Evolutionary conservation across 2,329 filamentous ascomycete genomes (phyloP), one percentile per base, ranked within the genome.

Genomic region (Sporothrix schenckii): DNA sequence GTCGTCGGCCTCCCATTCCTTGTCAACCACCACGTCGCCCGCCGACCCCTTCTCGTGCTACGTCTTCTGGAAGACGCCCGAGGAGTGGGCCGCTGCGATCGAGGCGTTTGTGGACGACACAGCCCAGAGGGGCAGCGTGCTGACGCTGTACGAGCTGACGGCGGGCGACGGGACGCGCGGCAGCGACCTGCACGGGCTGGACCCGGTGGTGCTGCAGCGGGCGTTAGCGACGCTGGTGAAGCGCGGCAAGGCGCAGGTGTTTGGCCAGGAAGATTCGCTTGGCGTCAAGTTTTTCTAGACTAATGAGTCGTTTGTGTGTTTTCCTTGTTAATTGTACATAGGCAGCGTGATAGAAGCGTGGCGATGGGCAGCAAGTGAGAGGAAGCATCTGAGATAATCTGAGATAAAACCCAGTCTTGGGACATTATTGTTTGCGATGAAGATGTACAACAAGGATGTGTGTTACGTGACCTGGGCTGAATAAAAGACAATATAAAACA

Each of bases 261-360:
- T 99, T 81, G 94, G 94, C 47, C 87, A 88, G 69, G 93, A 94
- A 76, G 93, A 94, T 78, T 91, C 92, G 72, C 88, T 92, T 77
- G 95, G 95, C 76, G 93, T 98, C 74, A 99, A 99, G 83, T 98
- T 99, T 83, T 98, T 98, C 79, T 97, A 67, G 49, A 4, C 2
- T 14, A 16, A 13, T n/a, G 44, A 9, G 61, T 34, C 5, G 60
- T 27, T n/a, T 34, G 4, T 34, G 4, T 34, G 5, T 34, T 34
- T 7, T 34, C 34, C 34, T 34, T 34, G 34, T 34, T 24, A 24
- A 47, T n/a, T 24, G 24, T 66, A 66, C 44, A 66, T 66, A 68
- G 7, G 27, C 13, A 61, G 19, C 34, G 14, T 6, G 52, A 30
- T 24, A 19, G 54, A 56, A 19, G 54, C 30, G 16, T 5, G 10